Evolutionary conservation across 768 basidiomycete genomes (phyloP).

Genomic region (Boletales sp.): DNA sequence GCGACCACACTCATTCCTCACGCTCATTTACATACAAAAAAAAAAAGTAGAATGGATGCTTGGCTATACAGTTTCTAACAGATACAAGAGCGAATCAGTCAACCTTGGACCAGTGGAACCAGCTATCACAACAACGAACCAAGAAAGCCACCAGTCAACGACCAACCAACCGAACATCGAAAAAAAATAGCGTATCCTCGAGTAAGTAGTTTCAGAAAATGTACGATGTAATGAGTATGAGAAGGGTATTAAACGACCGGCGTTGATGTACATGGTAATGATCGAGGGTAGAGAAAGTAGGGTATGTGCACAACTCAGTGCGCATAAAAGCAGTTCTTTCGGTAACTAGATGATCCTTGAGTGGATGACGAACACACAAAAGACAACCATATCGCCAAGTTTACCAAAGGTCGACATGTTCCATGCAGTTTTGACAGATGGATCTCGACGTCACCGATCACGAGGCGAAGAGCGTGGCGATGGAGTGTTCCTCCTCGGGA

Average conservation of each 20-base stretch:
- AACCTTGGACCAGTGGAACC: constrained; percentile 4
- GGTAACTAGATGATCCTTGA: background rate
- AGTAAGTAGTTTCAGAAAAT: constrained; percentile 12
- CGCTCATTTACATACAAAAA: background rate
- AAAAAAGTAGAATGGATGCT: background rate
- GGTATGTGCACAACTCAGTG: background rate
- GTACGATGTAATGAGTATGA: constrained; percentile 11
- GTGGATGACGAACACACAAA: background rate
- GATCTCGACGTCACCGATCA: constrained; percentile 14
- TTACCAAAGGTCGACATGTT: background rate
- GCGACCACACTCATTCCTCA: background rate
- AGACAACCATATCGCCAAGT: background rate
- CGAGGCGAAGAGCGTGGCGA: constrained; percentile 22
- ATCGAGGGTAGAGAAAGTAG: background rate
- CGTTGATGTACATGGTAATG: constrained; percentile 14
- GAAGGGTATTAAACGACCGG: constrained; percentile 29
- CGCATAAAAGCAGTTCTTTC: background rate
- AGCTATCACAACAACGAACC: constrained; percentile 5
- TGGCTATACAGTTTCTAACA: constrained; percentile 3
- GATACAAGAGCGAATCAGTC: constrained; percentile 10
- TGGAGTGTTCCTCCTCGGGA: constrained; percentile 15
- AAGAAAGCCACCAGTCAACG: constrained; percentile 5
- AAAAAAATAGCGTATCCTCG: constrained; percentile 4
- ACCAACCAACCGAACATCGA: constrained; percentile 5
- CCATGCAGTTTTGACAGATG: background rate